A percentile compares a stretch with the other conserved stretches of the same genome.
Conservation (phyloP, 2,329 filamentous ascomycete species). For the Colletotrichum neosansevieriae region DNA sequence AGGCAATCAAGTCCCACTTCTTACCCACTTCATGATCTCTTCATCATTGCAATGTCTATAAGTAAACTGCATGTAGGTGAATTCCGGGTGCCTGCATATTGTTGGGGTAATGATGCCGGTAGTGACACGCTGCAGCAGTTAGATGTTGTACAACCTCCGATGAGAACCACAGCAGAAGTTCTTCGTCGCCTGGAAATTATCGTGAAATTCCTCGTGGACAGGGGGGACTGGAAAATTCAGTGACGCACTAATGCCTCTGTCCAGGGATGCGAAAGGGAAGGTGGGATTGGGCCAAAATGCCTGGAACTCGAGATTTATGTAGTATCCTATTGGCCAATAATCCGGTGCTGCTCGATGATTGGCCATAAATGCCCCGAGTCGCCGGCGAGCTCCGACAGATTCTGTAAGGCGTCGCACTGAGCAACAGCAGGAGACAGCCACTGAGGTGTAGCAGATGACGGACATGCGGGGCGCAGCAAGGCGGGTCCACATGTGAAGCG, state of each 20-base stretch:
- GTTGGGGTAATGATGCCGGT: no score
- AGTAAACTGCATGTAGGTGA: no score
- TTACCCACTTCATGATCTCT: no score
- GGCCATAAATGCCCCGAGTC: neutral
- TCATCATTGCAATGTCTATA: no score
- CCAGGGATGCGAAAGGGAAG: conserved; percentile 7
- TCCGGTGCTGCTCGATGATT: accelerated
- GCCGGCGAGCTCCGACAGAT: conserved; percentile 28
- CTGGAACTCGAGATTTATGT: neutral
- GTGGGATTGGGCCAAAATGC: conserved; percentile 14
- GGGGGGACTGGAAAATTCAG: conserved; percentile 25
- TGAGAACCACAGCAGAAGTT: neutral
- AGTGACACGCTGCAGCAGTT: no score
- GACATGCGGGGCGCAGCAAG: conserved; percentile 30
- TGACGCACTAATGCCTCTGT: neutral
- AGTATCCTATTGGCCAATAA: conserved; percentile 6
- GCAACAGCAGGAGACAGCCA: conserved; percentile 20
- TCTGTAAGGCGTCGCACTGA: neutral
- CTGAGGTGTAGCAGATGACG: conserved; percentile 1
- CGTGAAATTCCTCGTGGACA: conserved; percentile 12
- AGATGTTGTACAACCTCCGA: neutral
- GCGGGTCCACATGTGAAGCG: conserved; percentile 16
- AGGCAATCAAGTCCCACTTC: no score
- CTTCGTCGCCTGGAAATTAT: conserved; percentile 25
- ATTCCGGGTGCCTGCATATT: no score